Evolutionary conservation across 1,284 basidiomycete species (phyloP).

Genomic region (Phellinidium pouzarii): DNA sequence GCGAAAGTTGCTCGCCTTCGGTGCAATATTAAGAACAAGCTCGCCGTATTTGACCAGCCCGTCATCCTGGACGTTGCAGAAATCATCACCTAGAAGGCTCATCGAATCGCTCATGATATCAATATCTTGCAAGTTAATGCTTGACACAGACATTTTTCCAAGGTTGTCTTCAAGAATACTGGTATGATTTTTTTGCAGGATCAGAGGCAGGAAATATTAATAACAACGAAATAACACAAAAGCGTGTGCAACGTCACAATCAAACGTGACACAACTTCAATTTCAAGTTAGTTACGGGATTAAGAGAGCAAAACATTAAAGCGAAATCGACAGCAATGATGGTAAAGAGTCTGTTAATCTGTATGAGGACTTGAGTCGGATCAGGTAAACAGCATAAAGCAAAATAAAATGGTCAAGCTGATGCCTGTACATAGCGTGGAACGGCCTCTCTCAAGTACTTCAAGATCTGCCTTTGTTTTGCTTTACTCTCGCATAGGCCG

Average conservation of each 20-base stretch:
- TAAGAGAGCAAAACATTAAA: too few species aligned
- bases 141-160: constrained; percentile 8
- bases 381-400: too few species aligned
- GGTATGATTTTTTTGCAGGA: too few species aligned
- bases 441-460: constrained; percentile 46
- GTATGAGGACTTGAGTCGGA: too few species aligned
- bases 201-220: too few species aligned
- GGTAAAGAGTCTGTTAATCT: too few species aligned
- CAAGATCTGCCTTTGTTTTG: constrained; percentile 47
- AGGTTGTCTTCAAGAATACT: background rate
- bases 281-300: too few species aligned
- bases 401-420: background rate
- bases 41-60: constrained; percentile 41
- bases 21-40: constrained; percentile 41
- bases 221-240: too few species aligned
- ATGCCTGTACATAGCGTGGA: constrained; percentile 12
- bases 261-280: too few species aligned
- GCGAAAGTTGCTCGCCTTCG: constrained; percentile 37
- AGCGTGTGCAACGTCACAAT: too few species aligned
- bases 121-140: constrained; percentile 9
- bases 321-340: too few species aligned
- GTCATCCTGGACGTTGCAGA: constrained; percentile 21
- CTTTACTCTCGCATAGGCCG: constrained; percentile 44
- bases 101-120: constrained; percentile 46
- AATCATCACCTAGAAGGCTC: constrained; percentile 29